These are phyloP conservation scores for Sarocladium strictum DNA, from an alignment of 2,329 filamentous ascomycete genomes.

Conservation along the genomic window DNA sequence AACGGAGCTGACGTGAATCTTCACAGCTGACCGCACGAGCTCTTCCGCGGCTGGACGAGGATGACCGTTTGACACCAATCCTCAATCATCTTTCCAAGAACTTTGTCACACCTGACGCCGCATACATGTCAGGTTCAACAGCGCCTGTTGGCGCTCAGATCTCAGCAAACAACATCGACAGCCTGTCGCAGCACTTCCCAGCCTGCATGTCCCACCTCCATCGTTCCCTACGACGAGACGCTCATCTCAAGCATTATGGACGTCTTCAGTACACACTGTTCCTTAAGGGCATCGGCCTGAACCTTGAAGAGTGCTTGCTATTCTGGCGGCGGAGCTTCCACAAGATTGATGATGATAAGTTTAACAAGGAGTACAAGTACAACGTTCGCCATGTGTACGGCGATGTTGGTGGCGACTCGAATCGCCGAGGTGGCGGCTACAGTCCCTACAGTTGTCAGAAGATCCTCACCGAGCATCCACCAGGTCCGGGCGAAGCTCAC, in stretches of 20 bases:
- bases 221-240: conserved; percentile 75
- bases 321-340: conserved; percentile 90
- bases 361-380: conserved; percentile 97
- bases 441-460: conserved; percentile 92
- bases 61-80: conserved; percentile 73
- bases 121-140: conserved; percentile 60
- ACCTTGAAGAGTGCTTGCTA: conserved; percentile 80
- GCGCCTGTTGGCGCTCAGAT: conserved; percentile 67
- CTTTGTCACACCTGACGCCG: conserved; percentile 85
- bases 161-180: conserved; percentile 72
- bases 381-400: conserved; percentile 94
- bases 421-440: conserved; percentile 80
- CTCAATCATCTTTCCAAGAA: conserved; percentile 83
- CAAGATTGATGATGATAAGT: conserved; percentile 84
- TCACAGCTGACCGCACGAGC: conserved; percentile 77
- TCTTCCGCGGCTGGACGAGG: conserved; percentile 87
- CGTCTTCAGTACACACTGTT: conserved; percentile 94
- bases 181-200: conserved; percentile 74
- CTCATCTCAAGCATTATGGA: conserved; percentile 88
- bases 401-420: conserved; percentile 88
- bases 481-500: conserved; percentile 81
- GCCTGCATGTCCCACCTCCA: conserved; percentile 94
- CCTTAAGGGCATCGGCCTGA: conserved; percentile 90
- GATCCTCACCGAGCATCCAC: conserved; percentile 82
- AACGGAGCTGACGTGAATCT: conserved; percentile 2